Evolutionary conservation across 163 green algal species (phyloP).

Genomic region (Smithsoniella earleae): DNA sequence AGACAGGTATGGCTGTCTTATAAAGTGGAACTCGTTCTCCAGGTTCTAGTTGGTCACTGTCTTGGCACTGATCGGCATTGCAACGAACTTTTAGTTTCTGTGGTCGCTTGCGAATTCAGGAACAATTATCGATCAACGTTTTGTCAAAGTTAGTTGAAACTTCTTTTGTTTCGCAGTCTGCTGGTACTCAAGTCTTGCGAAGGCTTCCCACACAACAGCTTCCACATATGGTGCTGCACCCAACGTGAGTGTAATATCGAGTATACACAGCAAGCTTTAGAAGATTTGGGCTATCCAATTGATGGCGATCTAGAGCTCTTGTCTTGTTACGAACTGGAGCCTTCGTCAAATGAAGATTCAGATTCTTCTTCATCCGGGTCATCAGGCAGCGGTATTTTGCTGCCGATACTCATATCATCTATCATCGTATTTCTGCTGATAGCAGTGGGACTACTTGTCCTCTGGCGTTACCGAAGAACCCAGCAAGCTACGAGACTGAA

Average conservation of each 20-base stretch:
- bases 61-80: too few species aligned
- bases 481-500: not conserved
- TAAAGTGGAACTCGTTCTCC: too few species aligned
- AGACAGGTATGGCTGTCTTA: conserved; percentile 9
- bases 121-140: too few species aligned
- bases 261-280: conserved; percentile 22
- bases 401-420: not conserved
- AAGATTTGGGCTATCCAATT: not conserved
- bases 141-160: too few species aligned
- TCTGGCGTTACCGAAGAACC: not conserved
- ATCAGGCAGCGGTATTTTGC: not conserved
- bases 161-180: conserved; percentile 5
- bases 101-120: too few species aligned
- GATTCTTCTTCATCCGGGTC: not conserved
- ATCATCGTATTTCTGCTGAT: not conserved
- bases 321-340: conserved; percentile 9
- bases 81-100: too few species aligned
- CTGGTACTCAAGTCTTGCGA: conserved; percentile 6
- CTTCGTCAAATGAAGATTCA: conserved; percentile 2
- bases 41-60: too few species aligned
- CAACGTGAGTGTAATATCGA: conserved; percentile 20
- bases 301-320: not conserved
- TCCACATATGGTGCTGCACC: conserved; percentile 25
- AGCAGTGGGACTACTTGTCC: not conserved
- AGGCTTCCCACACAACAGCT: not conserved